Conservation (phyloP, 2,329 filamentous ascomycete genomes). For the Dactylellina parvicollis region DNA sequence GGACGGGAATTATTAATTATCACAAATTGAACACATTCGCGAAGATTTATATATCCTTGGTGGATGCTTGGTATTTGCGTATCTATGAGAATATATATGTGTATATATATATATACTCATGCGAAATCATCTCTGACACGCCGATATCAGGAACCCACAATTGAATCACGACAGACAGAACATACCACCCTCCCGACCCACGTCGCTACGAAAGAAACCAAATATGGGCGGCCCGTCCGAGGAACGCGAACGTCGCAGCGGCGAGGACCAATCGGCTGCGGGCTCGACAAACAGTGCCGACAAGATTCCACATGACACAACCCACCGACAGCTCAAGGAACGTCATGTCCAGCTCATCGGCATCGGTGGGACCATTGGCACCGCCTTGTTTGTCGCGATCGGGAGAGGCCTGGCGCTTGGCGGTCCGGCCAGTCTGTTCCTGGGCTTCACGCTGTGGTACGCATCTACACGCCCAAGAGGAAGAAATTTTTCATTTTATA, state of each 20-base stretch:
- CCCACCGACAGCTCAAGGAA: constrained; percentile 66
- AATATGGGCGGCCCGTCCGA: no score
- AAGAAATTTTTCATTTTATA: no score
- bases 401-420: constrained; percentile 69
- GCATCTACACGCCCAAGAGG: neutral
- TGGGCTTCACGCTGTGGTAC: constrained; percentile 69
- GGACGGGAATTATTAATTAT: neutral
- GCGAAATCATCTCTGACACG: no score
- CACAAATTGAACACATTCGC: neutral
- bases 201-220: no score
- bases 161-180: no score
- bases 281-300: constrained; percentile 24
- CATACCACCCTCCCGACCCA: no score
- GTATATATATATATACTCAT: no score
- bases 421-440: constrained; percentile 64
- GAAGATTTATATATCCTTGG: no score
- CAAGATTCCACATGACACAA: constrained; percentile 27
- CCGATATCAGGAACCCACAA: no score
- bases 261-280: neutral
- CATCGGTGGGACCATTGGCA: constrained; percentile 74
- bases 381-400: constrained; percentile 70
- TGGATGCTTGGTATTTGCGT: no score
- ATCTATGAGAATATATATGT: no score
- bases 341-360: constrained; percentile 70
- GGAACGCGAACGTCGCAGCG: constrained; percentile 17